These are phyloP conservation scores for Xylaria multiplex DNA, from an alignment of 2,329 filamentous ascomycete genomes.

Conservation along the genomic window DNA sequence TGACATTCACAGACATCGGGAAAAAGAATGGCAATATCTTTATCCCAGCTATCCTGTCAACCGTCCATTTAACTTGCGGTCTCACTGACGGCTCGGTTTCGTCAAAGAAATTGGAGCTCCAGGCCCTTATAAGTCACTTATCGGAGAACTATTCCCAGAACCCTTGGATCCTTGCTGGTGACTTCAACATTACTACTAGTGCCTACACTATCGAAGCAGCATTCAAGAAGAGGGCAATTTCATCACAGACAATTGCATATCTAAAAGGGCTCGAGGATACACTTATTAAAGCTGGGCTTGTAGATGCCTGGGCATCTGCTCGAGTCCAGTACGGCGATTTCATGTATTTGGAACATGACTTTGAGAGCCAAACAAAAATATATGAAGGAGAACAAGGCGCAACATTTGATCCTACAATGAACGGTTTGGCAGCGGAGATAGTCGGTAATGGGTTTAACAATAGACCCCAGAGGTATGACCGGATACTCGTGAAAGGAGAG, in stretches of 20 bases:
- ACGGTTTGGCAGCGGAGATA: constrained; percentile 64
- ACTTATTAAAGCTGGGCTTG: constrained; percentile 58
- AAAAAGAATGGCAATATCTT: constrained; percentile 43
- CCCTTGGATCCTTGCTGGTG: constrained; percentile 68
- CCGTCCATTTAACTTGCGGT: constrained; percentile 70
- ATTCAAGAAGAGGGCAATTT: constrained; percentile 63
- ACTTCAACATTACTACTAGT: constrained; percentile 73
- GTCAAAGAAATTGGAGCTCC: constrained; percentile 66
- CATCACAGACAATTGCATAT: constrained; percentile 55
- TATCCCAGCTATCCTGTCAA: constrained; percentile 60
- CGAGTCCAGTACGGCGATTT: constrained; percentile 57
- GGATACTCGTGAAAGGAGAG: constrained; percentile 64
- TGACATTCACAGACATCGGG: constrained; percentile 52
- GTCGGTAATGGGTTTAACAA: constrained; percentile 59
- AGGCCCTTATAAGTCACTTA: constrained; percentile 60
- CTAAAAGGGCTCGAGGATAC: constrained; percentile 59
- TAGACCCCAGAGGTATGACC: constrained; percentile 72
- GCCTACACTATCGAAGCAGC: constrained; percentile 64
- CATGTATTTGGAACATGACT: constrained; percentile 47
- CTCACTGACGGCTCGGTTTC: constrained; percentile 67
- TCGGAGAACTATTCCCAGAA: constrained; percentile 52
- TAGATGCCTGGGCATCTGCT: constrained; percentile 63
- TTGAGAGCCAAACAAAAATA: constrained; percentile 46
- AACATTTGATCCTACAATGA: constrained; percentile 70
- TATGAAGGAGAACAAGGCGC: constrained; percentile 71